phyloP scores from a whole-genome alignment of 1,284 basidiomycete genomes.

The Phellinidium pouzarii region DNA sequence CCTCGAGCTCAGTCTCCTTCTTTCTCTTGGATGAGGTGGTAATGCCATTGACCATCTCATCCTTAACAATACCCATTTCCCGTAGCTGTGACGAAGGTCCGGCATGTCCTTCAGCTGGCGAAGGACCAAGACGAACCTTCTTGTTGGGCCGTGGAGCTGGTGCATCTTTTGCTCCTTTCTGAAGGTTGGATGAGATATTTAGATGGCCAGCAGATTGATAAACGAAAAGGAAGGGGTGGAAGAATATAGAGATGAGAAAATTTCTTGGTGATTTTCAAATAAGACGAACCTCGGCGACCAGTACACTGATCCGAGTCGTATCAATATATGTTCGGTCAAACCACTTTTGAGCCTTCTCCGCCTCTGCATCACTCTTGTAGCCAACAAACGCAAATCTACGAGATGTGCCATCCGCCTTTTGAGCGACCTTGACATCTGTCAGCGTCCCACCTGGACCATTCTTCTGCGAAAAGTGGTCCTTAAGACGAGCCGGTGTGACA shows the following conservation, averaged over 20 bases:
- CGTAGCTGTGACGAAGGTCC: conserved; percentile 20
- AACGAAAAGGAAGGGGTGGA: conserved; percentile 14
- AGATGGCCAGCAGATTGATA: conserved; percentile 9
- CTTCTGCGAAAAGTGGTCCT: conserved; percentile 62
- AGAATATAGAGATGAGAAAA: conserved; percentile 3
- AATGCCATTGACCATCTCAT: neutral
- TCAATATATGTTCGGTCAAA: conserved; percentile 83
- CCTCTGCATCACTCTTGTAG: conserved; percentile 78
- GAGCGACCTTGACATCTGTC: conserved; percentile 85
- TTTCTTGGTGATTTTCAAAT: too few relatives aligned
- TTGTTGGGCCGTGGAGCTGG: conserved; percentile 63
- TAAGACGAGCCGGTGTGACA: conserved; percentile 60
- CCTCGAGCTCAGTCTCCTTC: conserved; percentile 40
- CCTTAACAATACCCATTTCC: conserved; percentile 20
- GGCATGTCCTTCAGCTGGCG: conserved; percentile 27
- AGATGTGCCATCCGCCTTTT: conserved; percentile 71
- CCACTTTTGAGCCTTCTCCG: conserved; percentile 71
- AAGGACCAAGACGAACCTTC: conserved; percentile 47
- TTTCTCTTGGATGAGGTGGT: conserved; percentile 22
- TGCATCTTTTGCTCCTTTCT: conserved; percentile 58
- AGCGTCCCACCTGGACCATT: conserved; percentile 62
- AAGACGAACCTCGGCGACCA: conserved; percentile 65
- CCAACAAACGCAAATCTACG: conserved; percentile 92
- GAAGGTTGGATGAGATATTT: conserved; percentile 5
- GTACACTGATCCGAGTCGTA: conserved; percentile 69